phyloP scores from a whole-genome alignment of 176 grass and related monocot genomes.

The Luzula sylvatica region DNA sequence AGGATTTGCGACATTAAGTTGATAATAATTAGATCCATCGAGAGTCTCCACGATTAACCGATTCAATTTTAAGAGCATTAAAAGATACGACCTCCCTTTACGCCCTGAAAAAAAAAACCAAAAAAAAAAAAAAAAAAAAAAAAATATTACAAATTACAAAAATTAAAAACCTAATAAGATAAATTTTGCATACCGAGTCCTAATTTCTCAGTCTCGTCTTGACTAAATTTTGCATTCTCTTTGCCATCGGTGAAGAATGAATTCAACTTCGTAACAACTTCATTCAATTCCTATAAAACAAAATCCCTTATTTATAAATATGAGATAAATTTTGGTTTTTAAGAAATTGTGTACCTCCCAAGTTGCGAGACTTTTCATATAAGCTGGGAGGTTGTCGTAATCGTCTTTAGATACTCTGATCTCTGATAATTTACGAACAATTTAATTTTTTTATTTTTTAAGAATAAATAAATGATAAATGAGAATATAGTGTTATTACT shows the following conservation, averaged over 20 bases:
- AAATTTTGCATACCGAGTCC: slow-evolving; percentile 48
- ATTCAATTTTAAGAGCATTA: slow-evolving; percentile 63
- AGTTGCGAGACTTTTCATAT: slow-evolving; percentile 65
- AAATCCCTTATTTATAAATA: not conserved
- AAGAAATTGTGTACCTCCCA: slow-evolving; percentile 51
- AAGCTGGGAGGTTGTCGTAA: slow-evolving; percentile 63
- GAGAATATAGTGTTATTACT: not conserved
- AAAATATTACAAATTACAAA: not conserved
- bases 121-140: not conserved
- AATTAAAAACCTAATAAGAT: not conserved
- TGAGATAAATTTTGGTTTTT: no score
- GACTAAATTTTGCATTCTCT: slow-evolving; percentile 38
- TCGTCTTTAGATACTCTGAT: slow-evolving; percentile 40
- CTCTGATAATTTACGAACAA: slow-evolving; percentile 20
- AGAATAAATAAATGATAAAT: slow-evolving; percentile 10
- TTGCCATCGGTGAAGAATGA: slow-evolving; percentile 38
- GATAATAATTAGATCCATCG: slow-evolving; percentile 56
- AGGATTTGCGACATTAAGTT: slow-evolving; percentile 17
- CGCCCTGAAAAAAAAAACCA: slow-evolving; percentile 32
- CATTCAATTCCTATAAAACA: slow-evolving; percentile 47
- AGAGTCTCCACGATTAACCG: slow-evolving; percentile 53
- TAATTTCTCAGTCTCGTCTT: slow-evolving; percentile 58
- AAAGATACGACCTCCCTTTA: slow-evolving; percentile 67
- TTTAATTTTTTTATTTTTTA: slow-evolving; percentile 21
- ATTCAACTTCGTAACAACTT: slow-evolving; percentile 61